phyloP scores from a whole-genome alignment of 225 moss, liverwort and hornwort genomes.

The Pseudoscleropodium purum region DNA sequence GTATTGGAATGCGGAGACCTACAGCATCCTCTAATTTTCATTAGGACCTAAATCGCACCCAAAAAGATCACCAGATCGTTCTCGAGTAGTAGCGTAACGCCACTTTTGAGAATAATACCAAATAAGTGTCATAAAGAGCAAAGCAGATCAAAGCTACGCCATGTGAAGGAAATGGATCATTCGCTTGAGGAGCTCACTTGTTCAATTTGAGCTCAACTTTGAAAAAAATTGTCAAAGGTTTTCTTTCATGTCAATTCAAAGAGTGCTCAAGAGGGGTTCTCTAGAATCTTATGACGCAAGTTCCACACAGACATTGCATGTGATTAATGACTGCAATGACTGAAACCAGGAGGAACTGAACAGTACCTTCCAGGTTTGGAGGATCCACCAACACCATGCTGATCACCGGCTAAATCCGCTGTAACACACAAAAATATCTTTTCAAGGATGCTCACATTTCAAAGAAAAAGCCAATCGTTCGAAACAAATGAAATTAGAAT shows the following conservation, averaged over 20 bases:
- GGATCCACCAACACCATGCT: slow-evolving; percentile 31
- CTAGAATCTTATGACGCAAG: not conserved
- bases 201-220: not conserved
- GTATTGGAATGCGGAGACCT: slow-evolving; percentile 30
- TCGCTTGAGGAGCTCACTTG: not conserved
- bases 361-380: slow-evolving; percentile 43
- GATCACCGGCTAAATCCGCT: slow-evolving; percentile 37
- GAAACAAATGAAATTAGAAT: not conserved
- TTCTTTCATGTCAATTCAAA: not conserved
- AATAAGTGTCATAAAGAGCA: not conserved
- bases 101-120: not conserved
- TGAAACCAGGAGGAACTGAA: not conserved
- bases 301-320: not conserved
- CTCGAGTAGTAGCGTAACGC: not conserved
- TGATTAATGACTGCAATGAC: not conserved
- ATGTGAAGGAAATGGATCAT: not conserved
- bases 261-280: not conserved
- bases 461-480: not conserved
- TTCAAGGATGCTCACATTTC: not conserved
- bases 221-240: too few relatives aligned
- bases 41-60: not conserved
- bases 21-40: slow-evolving; percentile 1
- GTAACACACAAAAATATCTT: not conserved
- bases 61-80: not conserved
- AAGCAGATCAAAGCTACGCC: not conserved